Conservation (phyloP, 495 filamentous ascomycete genomes). For the Aspergillus haitiensis region DNA sequence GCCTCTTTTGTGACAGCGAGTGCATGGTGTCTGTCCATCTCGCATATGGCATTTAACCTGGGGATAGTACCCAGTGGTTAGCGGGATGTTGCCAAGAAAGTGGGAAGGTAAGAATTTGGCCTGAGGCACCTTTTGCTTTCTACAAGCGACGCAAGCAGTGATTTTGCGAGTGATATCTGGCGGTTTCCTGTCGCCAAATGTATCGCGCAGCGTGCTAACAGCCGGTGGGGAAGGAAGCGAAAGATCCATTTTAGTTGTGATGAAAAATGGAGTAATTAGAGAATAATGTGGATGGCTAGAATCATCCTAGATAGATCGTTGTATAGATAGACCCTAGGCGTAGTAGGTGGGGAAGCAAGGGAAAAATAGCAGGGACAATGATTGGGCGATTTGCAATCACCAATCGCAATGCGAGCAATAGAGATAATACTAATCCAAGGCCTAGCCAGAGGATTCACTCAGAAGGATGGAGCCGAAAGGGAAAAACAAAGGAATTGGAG, state of each 20-base stretch:
- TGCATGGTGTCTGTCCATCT: constrained; percentile 34
- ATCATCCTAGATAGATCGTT: no score
- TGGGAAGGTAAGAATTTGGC: not conserved
- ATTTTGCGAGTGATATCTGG: constrained; percentile 42
- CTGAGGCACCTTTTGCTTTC: constrained; percentile 36
- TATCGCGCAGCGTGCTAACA: not conserved
- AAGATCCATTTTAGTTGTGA: not conserved
- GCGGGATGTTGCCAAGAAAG: not conserved
- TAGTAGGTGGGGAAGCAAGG: no score
- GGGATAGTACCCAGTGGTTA: not conserved
- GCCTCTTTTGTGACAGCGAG: constrained; percentile 32
- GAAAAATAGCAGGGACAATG: no score
- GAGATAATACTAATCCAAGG: no score
- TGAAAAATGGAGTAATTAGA: not conserved
- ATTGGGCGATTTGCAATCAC: no score
- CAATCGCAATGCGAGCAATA: no score
- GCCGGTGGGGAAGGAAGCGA: not conserved
- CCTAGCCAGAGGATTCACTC: no score
- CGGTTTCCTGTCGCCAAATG: constrained; percentile 36
- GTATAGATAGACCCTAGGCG: no score
- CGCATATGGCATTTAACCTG: constrained; percentile 49
- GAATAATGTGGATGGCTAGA: not conserved
- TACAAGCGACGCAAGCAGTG: constrained; percentile 43
- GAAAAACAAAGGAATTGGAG: not conserved
- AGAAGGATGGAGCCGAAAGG: no score